Percentiles rank a stretch among this genome's conserved stretches.
Evolutionary conservation across 352 stramenopile genomes (phyloP).

Genomic region (Phytophthora pinifolia): DNA sequence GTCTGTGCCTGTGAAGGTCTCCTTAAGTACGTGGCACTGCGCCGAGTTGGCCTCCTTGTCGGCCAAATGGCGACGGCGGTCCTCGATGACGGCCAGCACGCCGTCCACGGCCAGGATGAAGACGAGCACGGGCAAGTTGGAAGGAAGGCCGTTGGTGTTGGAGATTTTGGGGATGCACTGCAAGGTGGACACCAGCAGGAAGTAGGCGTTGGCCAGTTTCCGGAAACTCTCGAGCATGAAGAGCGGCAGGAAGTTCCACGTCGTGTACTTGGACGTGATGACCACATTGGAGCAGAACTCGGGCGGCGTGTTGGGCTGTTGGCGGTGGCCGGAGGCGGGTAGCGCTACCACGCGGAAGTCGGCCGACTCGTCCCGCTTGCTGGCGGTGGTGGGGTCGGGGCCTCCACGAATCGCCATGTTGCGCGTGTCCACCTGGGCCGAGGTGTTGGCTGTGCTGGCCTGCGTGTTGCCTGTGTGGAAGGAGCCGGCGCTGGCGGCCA

Average conservation of each 20-base stretch:
- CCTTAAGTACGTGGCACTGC: conserved; percentile 51
- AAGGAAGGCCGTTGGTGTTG: conserved; percentile 80
- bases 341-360: conserved; percentile 64
- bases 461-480: conserved; percentile 17
- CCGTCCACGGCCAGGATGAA: conserved; percentile 90
- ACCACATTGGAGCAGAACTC: conserved; percentile 85
- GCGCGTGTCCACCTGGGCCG: conserved; percentile 6
- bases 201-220: conserved; percentile 93
- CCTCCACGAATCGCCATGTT: conserved; percentile 21
- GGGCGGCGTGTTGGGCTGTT: conserved; percentile 12
- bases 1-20: conserved; percentile 44
- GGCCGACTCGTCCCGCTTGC: conserved; percentile 23
- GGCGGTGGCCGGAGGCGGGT: conserved; percentile 30
- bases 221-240: conserved; percentile 88
- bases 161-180: conserved; percentile 79
- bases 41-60: conserved; percentile 87
- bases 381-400: conserved; percentile 5
- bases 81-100: conserved; percentile 86
- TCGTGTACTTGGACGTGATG: conserved; percentile 92
- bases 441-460: conserved; percentile 5
- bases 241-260: conserved; percentile 86
- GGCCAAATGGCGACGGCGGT: conserved; percentile 69
- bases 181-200: conserved; percentile 88
- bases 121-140: conserved; percentile 81
- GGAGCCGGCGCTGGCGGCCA: conserved; percentile 13